These are phyloP conservation scores for Dicorynia guianensis DNA, from an alignment of 306 rosid species.

Conservation along the genomic window DNA sequence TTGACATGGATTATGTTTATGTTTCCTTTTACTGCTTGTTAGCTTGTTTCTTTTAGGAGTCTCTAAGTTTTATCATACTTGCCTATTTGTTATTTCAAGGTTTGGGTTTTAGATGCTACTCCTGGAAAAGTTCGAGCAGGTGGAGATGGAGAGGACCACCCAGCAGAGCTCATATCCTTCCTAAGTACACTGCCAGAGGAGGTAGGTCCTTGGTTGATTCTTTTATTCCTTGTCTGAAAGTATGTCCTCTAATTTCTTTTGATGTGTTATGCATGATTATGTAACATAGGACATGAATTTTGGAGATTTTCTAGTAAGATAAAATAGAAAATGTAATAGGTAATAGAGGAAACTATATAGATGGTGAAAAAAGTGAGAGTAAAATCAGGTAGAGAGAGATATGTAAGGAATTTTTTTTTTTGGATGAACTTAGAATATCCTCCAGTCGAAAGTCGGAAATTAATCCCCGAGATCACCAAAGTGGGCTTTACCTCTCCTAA, in stretches of 20 bases:
- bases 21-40: slow-evolving; percentile 21
- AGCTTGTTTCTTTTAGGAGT: slow-evolving; percentile 14
- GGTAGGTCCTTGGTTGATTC: slow-evolving; percentile 51
- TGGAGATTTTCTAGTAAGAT: slow-evolving; percentile 10
- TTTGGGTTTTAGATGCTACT: slow-evolving; percentile 93
- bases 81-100: slow-evolving; percentile 54
- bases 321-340: slow-evolving; percentile 2
- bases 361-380: not conserved
- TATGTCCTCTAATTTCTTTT: slow-evolving; percentile 31
- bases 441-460: too few species aligned
- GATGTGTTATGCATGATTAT: slow-evolving; percentile 15
- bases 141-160: slow-evolving; percentile 98
- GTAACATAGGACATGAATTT: not conserved
- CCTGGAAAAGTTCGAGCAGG: slow-evolving; percentile 92
- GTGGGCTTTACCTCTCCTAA: too few species aligned
- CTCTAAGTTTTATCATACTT: slow-evolving; percentile 34
- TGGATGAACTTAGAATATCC: too few species aligned
- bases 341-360: not conserved
- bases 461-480: too few species aligned
- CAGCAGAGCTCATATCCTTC: slow-evolving; percentile 83
- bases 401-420: too few species aligned
- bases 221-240: slow-evolving; percentile 27
- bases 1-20: slow-evolving; percentile 13
- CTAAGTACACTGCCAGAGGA: slow-evolving; percentile 74
- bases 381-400: not conserved